Evolutionary conservation across 805 yeast genomes (phyloP).

Genomic region (Yarrowia divulgata): DNA sequence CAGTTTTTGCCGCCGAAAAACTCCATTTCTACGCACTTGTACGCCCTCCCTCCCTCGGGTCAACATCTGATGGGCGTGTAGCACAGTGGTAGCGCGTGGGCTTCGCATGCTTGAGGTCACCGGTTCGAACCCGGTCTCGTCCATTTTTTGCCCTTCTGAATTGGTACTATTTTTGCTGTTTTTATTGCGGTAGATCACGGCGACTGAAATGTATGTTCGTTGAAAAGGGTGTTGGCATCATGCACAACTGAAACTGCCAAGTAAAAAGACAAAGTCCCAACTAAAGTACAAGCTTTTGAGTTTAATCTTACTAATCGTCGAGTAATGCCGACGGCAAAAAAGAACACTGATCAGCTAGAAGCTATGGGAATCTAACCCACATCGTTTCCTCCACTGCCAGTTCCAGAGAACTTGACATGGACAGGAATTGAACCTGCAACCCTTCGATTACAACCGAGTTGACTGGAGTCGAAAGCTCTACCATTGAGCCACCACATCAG

Average conservation of each 20-base stretch:
- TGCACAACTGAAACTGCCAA: too few species aligned
- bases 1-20: not conserved
- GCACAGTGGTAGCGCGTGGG: conserved; percentile 40
- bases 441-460: conserved; percentile 59
- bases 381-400: conserved; percentile 8
- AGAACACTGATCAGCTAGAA: conserved; percentile 12
- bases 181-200: not conserved
- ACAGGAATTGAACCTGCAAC: conserved; percentile 86
- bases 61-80: conserved; percentile 20
- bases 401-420: conserved; percentile 59
- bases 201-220: not conserved
- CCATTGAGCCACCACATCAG: conserved; percentile 70
- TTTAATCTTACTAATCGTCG: not conserved
- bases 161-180: not conserved
- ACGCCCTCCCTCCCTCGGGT: not conserved
- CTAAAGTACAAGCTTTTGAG: not conserved
- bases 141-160: conserved; percentile 4
- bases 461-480: conserved; percentile 79
- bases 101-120: conserved; percentile 40
- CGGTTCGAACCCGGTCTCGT: conserved; percentile 39
- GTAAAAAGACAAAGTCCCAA: not conserved
- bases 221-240: too few species aligned
- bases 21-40: not conserved
- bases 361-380: conserved; percentile 9
- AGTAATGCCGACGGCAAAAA: not conserved